phyloP scores from a whole-genome alignment of 768 basidiomycete genomes.

The Brasilioporus rufonigricans region DNA sequence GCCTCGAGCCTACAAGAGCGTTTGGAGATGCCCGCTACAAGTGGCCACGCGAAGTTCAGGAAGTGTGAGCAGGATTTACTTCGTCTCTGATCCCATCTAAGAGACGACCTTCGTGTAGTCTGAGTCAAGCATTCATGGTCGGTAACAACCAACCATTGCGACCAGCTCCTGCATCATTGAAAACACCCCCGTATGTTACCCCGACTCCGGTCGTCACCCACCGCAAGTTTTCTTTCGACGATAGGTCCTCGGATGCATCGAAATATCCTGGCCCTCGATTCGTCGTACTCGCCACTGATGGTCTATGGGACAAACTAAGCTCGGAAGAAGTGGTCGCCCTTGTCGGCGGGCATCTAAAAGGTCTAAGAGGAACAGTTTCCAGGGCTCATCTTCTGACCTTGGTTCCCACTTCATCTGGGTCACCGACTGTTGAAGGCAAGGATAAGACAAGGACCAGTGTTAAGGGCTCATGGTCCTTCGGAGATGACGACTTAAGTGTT shows the following conservation, averaged over 20 bases:
- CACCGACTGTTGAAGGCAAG: slow-evolving; percentile 63
- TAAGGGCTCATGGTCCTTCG: slow-evolving; percentile 70
- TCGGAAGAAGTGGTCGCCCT: slow-evolving; percentile 86
- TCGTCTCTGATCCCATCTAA: neutral
- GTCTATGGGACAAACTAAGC: slow-evolving; percentile 71
- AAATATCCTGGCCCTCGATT: slow-evolving; percentile 49
- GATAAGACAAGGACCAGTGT: slow-evolving; percentile 36
- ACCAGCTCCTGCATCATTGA: slow-evolving; percentile 57
- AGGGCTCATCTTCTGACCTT: slow-evolving; percentile 55
- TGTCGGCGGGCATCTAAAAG: slow-evolving; percentile 77
- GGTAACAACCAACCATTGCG: slow-evolving; percentile 62
- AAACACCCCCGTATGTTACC: slow-evolving; percentile 92
- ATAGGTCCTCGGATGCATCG: slow-evolving; percentile 21
- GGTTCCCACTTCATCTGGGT: slow-evolving; percentile 54
- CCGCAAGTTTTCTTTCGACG: slow-evolving; percentile 57
- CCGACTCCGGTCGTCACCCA: slow-evolving; percentile 81
- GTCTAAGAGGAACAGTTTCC: slow-evolving; percentile 61
- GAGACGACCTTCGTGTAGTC: slow-evolving; percentile 29
- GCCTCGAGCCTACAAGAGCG: slow-evolving; percentile 81
- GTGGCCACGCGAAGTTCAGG: slow-evolving; percentile 72
- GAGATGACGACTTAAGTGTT: slow-evolving; percentile 72
- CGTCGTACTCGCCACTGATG: slow-evolving; percentile 87
- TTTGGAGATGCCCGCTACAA: slow-evolving; percentile 93
- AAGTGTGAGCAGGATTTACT: slow-evolving; percentile 48
- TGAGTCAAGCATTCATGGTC: slow-evolving; percentile 65